Evolutionary conservation across 345 rosid genomes (phyloP).

Genomic region (Lepidium sativum): DNA sequence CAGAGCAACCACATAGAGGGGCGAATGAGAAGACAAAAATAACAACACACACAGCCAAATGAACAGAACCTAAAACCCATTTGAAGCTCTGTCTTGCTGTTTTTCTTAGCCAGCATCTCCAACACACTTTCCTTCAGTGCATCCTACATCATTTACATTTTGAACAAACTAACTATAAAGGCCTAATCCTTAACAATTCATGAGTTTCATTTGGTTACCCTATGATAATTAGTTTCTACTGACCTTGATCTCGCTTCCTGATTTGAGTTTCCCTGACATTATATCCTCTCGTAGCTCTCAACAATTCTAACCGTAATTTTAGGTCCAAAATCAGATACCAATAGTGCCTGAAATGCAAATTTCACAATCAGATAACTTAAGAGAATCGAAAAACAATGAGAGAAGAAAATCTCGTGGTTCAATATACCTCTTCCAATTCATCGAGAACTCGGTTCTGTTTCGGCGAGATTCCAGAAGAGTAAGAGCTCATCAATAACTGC

Average conservation of each 20-base stretch:
- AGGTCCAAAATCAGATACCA: constrained; percentile 97
- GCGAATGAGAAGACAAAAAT: background rate
- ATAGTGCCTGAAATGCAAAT: constrained; percentile 40
- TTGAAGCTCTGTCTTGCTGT: constrained; percentile 74
- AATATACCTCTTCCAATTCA: constrained; percentile 78
- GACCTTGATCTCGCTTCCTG: constrained; percentile 92
- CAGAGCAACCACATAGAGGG: background rate
- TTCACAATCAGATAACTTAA: background rate
- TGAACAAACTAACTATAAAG: background rate
- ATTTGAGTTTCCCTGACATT: constrained; percentile 70
- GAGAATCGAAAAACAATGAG: too few species aligned
- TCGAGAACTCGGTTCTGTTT: constrained; percentile 91
- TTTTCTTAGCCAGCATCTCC: constrained; percentile 56
- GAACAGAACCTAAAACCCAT: constrained; percentile 67
- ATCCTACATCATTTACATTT: constrained; percentile 38
- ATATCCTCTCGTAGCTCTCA: constrained; percentile 79
- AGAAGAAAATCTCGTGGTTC: background rate
- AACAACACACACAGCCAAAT: background rate
- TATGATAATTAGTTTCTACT: background rate
- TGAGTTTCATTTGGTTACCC: background rate
- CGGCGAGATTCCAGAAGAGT: constrained; percentile 89
- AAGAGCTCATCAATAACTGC: constrained; percentile 90
- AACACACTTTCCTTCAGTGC: constrained; percentile 74
- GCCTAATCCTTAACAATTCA: background rate
- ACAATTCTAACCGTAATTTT: constrained; percentile 80